These are phyloP conservation scores for Hypoxylon intermedium DNA, from an alignment of 495 filamentous ascomycete genomes.

Conservation along the genomic window DNA sequence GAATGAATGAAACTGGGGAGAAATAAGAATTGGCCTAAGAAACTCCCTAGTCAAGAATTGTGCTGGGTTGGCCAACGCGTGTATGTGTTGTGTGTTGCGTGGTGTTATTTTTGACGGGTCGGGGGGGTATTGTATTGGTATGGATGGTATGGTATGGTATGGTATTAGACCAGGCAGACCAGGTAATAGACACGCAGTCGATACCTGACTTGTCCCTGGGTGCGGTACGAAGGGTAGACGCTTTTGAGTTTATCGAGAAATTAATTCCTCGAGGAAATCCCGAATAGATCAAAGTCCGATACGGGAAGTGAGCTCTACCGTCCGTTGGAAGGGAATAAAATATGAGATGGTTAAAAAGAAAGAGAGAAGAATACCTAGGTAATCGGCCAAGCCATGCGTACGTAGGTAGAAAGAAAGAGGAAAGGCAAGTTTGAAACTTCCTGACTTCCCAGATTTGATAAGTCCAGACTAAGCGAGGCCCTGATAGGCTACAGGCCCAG, in stretches of 20 bases:
- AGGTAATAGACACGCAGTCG: background rate
- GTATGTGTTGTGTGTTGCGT: slow-evolving; percentile 25
- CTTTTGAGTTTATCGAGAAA: background rate
- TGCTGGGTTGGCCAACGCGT: slow-evolving; percentile 32
- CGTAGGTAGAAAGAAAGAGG: slow-evolving; percentile 10
- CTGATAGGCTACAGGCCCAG: slow-evolving; percentile 30
- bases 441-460: slow-evolving; percentile 12
- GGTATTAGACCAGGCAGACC: background rate
- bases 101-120: slow-evolving; percentile 10
- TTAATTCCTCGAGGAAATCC: background rate
- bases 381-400: no score
- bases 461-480: slow-evolving; percentile 23
- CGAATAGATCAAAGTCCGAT: background rate
- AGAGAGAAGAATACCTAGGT: slow-evolving; percentile 1
- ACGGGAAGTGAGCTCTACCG: no score
- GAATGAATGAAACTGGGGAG: slow-evolving; percentile 5
- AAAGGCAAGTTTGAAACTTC: slow-evolving; percentile 30
- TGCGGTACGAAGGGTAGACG: background rate
- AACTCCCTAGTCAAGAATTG: slow-evolving; percentile 15
- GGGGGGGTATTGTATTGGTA: slow-evolving; percentile 10
- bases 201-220: background rate
- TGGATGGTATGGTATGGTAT: no score
- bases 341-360: no score
- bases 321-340: no score
- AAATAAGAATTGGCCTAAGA: slow-evolving; percentile 13